Base-by-base conservation (phyloP, 495 filamentous ascomycete species). In the Aspergillus bertholletiae region DNA sequence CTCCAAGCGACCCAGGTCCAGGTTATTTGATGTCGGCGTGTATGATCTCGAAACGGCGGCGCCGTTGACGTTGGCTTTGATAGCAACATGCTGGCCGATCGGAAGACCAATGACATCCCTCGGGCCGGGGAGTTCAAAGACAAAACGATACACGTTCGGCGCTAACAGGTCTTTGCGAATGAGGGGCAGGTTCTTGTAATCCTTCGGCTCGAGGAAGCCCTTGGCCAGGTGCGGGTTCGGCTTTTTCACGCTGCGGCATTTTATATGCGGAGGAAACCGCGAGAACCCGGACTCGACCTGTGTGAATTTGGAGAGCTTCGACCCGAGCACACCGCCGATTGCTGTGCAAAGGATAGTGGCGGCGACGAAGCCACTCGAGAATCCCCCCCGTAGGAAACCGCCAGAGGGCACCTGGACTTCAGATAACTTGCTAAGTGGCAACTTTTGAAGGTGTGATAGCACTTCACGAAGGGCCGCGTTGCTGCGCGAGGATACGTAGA, bases 11-110 rank as follows among this genome's bases (percentile, higher is more conserved):
- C 79, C 79, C 0, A 49, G 62, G 56, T 82, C 77, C 12, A 68
- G 59, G 63, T 80, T 79, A 65, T 80, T 80, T 23, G 77, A 80
- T 1, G 73, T 70, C 12, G 79, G 79, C 1, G 77, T 82, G 61
- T 82, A 82, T 0, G 75, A 77, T 26, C 79, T 61, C 4, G 70
- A 68, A 8, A 80, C 70, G 6, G 62, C 39, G 24, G 69, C 59
- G 11, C 73, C 78, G 51, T 80, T 59, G n/a, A 80, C 59, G 7
- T 49, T 58, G 3, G 76, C 72, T 30, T 66, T 67, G 54, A 82
- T 78, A n/a, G 74, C 74, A 22, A 82, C 70, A 55, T 82, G 78
- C 56, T 82, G 78, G 3, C 79, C n/a, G n/a, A n/a, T n/a, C n/a
- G n/a, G n/a, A n/a, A n/a, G n/a, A n/a, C n/a, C n/a, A n/a, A n/a